A percentile compares a stretch with the other conserved stretches of the same genome.
Evolutionary conservation across 768 basidiomycete genomes (phyloP).

Genomic region (Sistotremastrum niveocremeum): DNA sequence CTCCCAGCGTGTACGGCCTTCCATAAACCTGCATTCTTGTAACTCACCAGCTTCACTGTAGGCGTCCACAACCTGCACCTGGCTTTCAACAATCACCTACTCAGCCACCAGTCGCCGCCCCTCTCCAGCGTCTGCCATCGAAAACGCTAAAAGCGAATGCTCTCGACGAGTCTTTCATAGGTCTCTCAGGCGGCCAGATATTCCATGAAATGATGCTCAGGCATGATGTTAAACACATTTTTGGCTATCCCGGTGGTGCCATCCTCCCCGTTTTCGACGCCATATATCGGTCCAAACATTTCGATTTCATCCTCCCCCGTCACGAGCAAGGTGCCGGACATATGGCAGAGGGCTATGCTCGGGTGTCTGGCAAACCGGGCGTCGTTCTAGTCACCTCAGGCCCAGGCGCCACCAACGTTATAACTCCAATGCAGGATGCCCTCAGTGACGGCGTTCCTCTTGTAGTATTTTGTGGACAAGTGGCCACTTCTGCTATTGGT

Average conservation of each 20-base stretch:
- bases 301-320: slow-evolving; percentile 88
- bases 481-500: slow-evolving; percentile 98
- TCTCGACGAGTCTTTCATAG: slow-evolving; percentile 78
- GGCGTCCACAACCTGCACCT: slow-evolving; percentile 52
- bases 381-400: slow-evolving; percentile 97
- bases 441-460: slow-evolving; percentile 88
- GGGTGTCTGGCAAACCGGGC: slow-evolving; percentile 93
- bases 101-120: slow-evolving; percentile 20
- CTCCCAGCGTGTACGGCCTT: slow-evolving; percentile 42
- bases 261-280: slow-evolving; percentile 99
- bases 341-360: slow-evolving; percentile 98
- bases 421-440: slow-evolving; percentile 98
- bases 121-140: slow-evolving; percentile 35
- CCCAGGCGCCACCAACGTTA: slow-evolving; percentile 94
- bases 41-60: slow-evolving; percentile 14
- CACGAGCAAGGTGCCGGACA: slow-evolving; percentile 98
- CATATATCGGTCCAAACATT: slow-evolving; percentile 91
- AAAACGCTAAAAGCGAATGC: slow-evolving; percentile 18
- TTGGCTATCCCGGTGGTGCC: slow-evolving; percentile 96
- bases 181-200: slow-evolving; percentile 90
- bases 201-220: slow-evolving; percentile 99
- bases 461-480: slow-evolving; percentile 93
- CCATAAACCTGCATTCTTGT: slow-evolving; percentile 3
- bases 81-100: slow-evolving; percentile 23
- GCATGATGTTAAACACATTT: slow-evolving; percentile 90